phyloP scores from a whole-genome alignment of 176 grass and related monocot species.

The Carex parvula region DNA sequence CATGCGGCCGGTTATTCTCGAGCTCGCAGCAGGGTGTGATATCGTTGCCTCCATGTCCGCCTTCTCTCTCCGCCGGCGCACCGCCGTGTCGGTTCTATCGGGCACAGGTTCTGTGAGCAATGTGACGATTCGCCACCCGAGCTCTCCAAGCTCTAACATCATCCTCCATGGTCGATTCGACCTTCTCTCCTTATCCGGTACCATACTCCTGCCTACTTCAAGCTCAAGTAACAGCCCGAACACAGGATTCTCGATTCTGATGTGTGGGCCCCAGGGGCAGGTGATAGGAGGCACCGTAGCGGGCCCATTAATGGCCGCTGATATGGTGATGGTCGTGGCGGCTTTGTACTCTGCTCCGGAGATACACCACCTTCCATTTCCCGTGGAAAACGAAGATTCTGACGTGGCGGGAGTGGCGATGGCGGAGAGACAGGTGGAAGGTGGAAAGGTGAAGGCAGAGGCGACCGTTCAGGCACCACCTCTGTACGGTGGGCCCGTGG shows the following conservation, averaged over 20 bases:
- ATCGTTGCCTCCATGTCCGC: slow-evolving; percentile 35
- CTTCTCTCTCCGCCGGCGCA: slow-evolving; percentile 50
- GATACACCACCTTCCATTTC: slow-evolving; percentile 46
- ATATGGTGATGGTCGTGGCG: slow-evolving; percentile 53
- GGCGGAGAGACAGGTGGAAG: not conserved
- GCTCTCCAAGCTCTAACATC: slow-evolving; percentile 21
- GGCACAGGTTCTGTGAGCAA: slow-evolving; percentile 48
- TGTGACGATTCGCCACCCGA: slow-evolving; percentile 52
- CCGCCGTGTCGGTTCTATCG: slow-evolving; percentile 71
- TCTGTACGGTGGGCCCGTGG: slow-evolving; percentile 13
- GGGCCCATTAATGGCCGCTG: slow-evolving; percentile 45
- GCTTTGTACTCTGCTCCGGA: slow-evolving; percentile 56
- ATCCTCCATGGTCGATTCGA: slow-evolving; percentile 66
- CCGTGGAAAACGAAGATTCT: slow-evolving; percentile 7
- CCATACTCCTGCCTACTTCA: slow-evolving; percentile 29
- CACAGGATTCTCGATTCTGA: slow-evolving; percentile 49
- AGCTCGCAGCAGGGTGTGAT: slow-evolving; percentile 61
- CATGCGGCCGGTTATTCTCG: slow-evolving; percentile 61
- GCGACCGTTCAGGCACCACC: not conserved
- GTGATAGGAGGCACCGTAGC: slow-evolving; percentile 82
- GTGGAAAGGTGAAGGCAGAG: not conserved
- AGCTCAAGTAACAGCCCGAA: not conserved
- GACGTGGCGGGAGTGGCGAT: not conserved
- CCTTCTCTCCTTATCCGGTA: slow-evolving; percentile 63
- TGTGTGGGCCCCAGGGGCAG: slow-evolving; percentile 51